Base-by-base conservation (phyloP, 2,329 filamentous ascomycete genomes). In the Cordyceps cateniannulata region DNA sequence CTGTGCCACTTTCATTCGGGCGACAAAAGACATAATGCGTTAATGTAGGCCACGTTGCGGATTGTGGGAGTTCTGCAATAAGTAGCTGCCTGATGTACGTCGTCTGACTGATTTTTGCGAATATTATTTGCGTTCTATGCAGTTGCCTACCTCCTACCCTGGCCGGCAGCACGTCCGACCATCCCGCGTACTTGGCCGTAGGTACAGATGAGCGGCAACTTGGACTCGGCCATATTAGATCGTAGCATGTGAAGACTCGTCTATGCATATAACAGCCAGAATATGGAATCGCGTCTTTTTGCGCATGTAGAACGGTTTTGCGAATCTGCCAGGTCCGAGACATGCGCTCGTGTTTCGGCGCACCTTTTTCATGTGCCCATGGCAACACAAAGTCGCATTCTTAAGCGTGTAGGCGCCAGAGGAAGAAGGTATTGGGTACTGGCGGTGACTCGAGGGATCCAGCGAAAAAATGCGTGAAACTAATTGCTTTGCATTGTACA, bases 381-480 rank as follows among this genome's bases (percentile, higher is more conserved):
- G n/a, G 58, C 58, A 60, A 60, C 58, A 60, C 10, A 35, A 38
- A n/a, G 48, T 20, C 6, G 49, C 58, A 60, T 60, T 54, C 58
- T 49, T 60, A 35, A 29, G 27, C 18, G 14, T 8, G 14, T 22
- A 7, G 47, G 44, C 50, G 58, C 42, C 50, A 54, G 22, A n/a
- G 25, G 16, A 40, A 27, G 38, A 16, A 42, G 40, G 40, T 42
- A 42, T 16, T 42, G 1, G 5, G 2, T 42, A 42, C 16, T 16
- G 40, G 16, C 40, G 40, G 16, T 18, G 16, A 42, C 32, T 35
- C 8, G 5, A 12, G 27, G 32, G 32, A 10, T 35, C 32, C 32
- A 12, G 32, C 32, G 32, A 35, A 9, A 35, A 12, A 35, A 35
- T 12, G 32, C 32, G 10, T 35, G 32, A 35, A 35, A 35, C 32